Evolutionary conservation across 2,329 filamentous ascomycete genomes (phyloP), one percentile per base, ranked within the genome.

Genomic region (Penicillium sp.): DNA sequence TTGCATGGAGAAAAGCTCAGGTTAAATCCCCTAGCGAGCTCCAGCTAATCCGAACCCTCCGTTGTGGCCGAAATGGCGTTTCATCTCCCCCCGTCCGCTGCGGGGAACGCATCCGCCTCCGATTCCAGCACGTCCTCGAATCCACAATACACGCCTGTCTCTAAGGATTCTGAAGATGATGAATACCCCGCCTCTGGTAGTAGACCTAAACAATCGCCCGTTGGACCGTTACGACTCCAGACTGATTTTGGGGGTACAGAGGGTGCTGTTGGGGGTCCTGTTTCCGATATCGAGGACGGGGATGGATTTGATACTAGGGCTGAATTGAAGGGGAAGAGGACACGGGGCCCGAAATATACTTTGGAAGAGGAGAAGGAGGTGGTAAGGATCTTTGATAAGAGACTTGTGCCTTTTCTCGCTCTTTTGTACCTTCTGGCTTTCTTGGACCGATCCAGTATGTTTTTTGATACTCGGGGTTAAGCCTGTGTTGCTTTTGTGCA

Each of bases 371-470:
- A 96, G 70, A 77, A 73, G 23, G 78, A 80, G 4, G 87, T 96
- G 9, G 81, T 92, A 55, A 81, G 80, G 68, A 92, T 90, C 76
- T 86, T 96, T 64, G 92, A 96, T 72, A 81, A 85, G 55, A 85
- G 83, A 62, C 81, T 97, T 53, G 91, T 96, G 6, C 72, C 90
- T 1, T 96, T 96, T 70, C 83, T 96, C 62, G 89, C 91, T 11
- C 72, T 93, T 57, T 81, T 96, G 13, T 97, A 95, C 71, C 84
- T 96, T 80, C 79, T 96, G 60, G 89, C 88, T 61, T 96, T 96
- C 71, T 76, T 96, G 63, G 92, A 96, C 73, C 83, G 92, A 63
- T 93, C 90, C 19, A 96, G 91, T 92, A 79, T 61, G 82, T 78
- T 33, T 31, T 8, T 55, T 46, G 35, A 9, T 47, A 6, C 25